Conservation (phyloP, 2,329 filamentous ascomycete species). For the Pleurostoma richardsiae region DNA sequence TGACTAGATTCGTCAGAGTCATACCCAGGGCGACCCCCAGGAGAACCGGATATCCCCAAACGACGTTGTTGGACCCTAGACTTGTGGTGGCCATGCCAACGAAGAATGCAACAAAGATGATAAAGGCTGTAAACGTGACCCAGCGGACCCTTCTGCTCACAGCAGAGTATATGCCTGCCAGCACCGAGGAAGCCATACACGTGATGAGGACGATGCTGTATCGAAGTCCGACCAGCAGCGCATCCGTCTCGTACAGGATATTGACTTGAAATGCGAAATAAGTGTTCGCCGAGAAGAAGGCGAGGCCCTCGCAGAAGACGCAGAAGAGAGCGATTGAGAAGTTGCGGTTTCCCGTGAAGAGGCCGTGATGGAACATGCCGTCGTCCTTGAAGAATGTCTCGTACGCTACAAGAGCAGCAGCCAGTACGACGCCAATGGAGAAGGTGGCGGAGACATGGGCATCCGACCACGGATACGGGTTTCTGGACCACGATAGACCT, state of each 20-base stretch:
- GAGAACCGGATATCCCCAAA: slow-evolving; percentile 31
- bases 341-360: slow-evolving; percentile 28
- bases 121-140: slow-evolving; percentile 18
- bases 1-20: slow-evolving; percentile 25
- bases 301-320: slow-evolving; percentile 29
- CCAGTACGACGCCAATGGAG: slow-evolving; percentile 22
- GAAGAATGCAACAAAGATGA: slow-evolving; percentile 24
- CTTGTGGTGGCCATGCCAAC: slow-evolving; percentile 26
- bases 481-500: slow-evolving; percentile 30
- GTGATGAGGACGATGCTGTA: slow-evolving; percentile 27
- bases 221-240: slow-evolving; percentile 22
- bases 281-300: slow-evolving; percentile 34
- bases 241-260: slow-evolving; percentile 28
- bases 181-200: slow-evolving; percentile 19
- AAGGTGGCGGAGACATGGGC: slow-evolving; percentile 28
- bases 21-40: slow-evolving; percentile 28
- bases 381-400: slow-evolving; percentile 27
- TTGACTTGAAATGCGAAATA: slow-evolving; percentile 33
- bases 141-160: slow-evolving; percentile 18
- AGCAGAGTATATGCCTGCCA: slow-evolving; percentile 24
- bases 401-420: slow-evolving; percentile 22
- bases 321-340: slow-evolving; percentile 27
- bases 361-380: slow-evolving; percentile 33
- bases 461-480: slow-evolving; percentile 31
- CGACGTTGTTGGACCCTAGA: slow-evolving; percentile 11